Percentiles rank a stretch among this genome's conserved stretches.
phyloP scores from a whole-genome alignment of 257 asterid genomes.

The Penstemon barbatus region DNA sequence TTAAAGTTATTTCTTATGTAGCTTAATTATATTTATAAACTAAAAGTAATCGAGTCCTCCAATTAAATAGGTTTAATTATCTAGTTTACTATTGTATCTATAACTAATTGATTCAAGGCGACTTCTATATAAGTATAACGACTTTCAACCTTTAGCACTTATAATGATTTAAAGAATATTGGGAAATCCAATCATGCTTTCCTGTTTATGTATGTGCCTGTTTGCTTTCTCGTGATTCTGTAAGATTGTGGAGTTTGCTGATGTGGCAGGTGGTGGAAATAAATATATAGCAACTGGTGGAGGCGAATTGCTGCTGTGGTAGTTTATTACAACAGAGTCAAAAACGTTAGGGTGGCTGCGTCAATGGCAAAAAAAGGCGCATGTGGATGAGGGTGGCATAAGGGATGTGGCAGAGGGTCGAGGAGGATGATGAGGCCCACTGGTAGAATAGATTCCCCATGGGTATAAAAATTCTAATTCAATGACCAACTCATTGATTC shows the following conservation, averaged over 20 bases:
- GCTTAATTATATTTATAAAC: neutral
- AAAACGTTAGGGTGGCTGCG: no score
- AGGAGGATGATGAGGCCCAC: no score
- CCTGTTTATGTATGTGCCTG: neutral
- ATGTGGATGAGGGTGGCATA: no score
- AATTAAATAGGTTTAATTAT: neutral
- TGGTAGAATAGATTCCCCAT: no score
- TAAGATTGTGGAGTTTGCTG: no score
- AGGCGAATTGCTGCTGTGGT: no score
- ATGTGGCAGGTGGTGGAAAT: no score
- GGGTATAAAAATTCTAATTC: slow-evolving; percentile 1
- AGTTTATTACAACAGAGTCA: no score
- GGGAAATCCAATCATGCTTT: neutral
- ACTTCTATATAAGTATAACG: neutral
- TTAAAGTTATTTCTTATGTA: slow-evolving; percentile 3
- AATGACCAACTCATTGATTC: neutral
- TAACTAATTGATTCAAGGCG: neutral
- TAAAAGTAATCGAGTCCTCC: neutral
- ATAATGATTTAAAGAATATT: neutral
- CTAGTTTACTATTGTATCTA: neutral
- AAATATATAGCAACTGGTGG: no score
- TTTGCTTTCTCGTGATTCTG: no score
- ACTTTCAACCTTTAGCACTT: neutral
- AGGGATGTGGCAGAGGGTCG: no score
- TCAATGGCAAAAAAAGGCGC: no score